phyloP scores from a whole-genome alignment of 176 grass and related monocot genomes.

The Musa troglodytarum region DNA sequence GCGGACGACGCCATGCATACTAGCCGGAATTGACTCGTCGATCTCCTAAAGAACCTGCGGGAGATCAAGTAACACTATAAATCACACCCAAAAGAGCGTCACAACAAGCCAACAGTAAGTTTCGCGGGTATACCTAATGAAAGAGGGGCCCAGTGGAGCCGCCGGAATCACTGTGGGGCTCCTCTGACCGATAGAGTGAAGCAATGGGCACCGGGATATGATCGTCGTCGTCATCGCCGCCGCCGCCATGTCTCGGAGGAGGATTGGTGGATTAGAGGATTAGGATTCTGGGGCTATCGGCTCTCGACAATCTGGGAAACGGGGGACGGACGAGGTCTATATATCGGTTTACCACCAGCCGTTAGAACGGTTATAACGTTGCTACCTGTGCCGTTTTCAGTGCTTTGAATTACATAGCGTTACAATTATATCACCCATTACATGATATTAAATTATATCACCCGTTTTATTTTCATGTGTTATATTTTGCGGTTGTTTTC shows the following conservation, averaged over 20 bases:
- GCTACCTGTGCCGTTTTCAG: background rate
- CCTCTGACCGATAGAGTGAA: conserved; percentile 18
- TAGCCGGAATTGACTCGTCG: conserved; percentile 19
- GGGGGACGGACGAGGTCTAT: background rate
- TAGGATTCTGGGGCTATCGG: conserved; percentile 18
- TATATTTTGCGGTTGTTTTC: too few relatives aligned
- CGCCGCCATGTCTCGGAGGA: conserved; percentile 16
- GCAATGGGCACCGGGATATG: background rate
- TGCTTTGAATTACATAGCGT: too few relatives aligned
- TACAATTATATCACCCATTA: too few relatives aligned
- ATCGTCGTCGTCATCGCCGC: conserved; percentile 4
- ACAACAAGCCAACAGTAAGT: background rate
- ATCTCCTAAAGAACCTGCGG: conserved; percentile 29
- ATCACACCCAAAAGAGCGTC: background rate
- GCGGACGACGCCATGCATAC: conserved; percentile 38
- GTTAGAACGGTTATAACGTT: background rate
- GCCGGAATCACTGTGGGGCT: conserved; percentile 12
- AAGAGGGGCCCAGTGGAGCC: conserved; percentile 1
- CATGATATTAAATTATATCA: too few relatives aligned
- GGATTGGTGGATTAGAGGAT: background rate
- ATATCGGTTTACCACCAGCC: background rate
- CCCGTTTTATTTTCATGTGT: too few relatives aligned
- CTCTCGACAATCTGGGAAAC: too few relatives aligned
- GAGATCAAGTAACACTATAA: background rate
- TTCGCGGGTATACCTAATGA: conserved; percentile 18